Evolutionary conservation across 345 rosid genomes (phyloP).

Genomic region (Murraya paniculata): DNA sequence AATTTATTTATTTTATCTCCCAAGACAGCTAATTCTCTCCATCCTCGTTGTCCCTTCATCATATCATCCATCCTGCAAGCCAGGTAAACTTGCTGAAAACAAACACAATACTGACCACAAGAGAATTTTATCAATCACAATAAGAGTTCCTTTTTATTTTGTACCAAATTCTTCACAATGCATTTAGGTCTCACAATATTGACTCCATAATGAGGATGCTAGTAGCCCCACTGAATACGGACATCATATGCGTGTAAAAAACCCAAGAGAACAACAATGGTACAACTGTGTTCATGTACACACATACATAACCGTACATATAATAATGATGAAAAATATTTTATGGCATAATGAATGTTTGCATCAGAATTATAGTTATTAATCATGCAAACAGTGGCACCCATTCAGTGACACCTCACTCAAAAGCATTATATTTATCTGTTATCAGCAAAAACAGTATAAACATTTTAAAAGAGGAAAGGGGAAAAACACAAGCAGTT

Average conservation of each 20-base stretch:
- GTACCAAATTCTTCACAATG: neutral
- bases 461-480: neutral
- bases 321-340: neutral
- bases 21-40: constrained; percentile 86
- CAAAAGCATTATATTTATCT: neutral
- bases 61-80: constrained; percentile 85
- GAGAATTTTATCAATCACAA: neutral
- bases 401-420: neutral
- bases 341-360: neutral
- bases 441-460: neutral
- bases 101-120: neutral
- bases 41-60: constrained; percentile 97
- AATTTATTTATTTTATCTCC: constrained; percentile 89
- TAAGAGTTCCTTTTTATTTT: neutral
- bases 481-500: neutral
- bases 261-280: neutral
- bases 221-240: neutral
- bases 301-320: neutral
- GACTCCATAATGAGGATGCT: neutral
- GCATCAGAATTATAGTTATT: neutral
- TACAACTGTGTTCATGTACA: neutral
- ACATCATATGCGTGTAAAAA: neutral
- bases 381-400: neutral
- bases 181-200: neutral
- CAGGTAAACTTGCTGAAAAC: constrained; percentile 15